Evolutionary conservation across 805 yeast genomes (phyloP), one percentile per base, ranked within the genome.

Genomic region (Candida pseudoglaebosa): DNA sequence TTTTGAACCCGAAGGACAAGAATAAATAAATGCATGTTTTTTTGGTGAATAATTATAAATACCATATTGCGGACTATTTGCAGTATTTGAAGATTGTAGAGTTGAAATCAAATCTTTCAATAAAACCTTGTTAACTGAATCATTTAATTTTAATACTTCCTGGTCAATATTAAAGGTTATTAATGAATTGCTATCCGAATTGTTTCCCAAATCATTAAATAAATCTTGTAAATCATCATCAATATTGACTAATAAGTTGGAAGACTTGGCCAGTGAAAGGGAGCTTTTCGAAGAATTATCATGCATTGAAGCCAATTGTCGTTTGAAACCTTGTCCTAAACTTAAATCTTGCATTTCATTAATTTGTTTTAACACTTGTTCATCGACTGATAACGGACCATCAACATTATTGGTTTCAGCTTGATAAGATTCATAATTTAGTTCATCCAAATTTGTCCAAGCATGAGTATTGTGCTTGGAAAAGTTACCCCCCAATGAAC

Each of bases 1-100:
- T 61, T 80, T 82, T 31, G 96, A 82, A 1, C 90, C 89, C 0
- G 95, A 79, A 3, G 99, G 98, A 59, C 96, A 90, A 5, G 91
- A 73, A 56, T 87, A 87, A 22, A 90, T 77, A 57, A 91, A 89
- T 24, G 76, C 77, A 28, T 52, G 49, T 32, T 67, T 59, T 2
- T 56, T 61, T 5, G 47, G 48, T 2, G 62, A 61, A 44, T 66
- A 66, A 35, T 66, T 71, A 54, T 73, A 74, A 18, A 85, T 46
- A 21, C 77, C 76, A 56, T 79, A 89, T 26, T 52, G 52, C 63
- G 86, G 61, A 80, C 44, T 19, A 68, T 46, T 12, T 64, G 69
- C 5, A 43, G 42, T 33, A 29, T 32, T 38, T 10, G 24, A 22
- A 8, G 41, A 33, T 33, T 39, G 39, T 29, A 62, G 46, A 2